These are phyloP conservation scores for Podospora australis DNA, from an alignment of 495 filamentous ascomycete genomes.

Conservation along the genomic window DNA sequence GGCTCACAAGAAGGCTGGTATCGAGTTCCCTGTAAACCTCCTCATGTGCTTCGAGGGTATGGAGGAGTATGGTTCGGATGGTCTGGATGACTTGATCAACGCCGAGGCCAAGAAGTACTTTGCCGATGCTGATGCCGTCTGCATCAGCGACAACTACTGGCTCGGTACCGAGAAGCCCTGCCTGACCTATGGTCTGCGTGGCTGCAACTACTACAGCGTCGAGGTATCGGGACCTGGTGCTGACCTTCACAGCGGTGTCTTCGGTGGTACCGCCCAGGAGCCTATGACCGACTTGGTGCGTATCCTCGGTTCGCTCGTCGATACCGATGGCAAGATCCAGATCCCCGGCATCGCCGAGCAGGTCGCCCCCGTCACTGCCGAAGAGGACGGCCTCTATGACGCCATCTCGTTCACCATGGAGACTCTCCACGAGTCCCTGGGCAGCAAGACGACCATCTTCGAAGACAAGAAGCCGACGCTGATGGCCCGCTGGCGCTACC, in stretches of 20 bases:
- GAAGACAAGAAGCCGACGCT: constrained; percentile 80
- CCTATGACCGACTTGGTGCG: constrained; percentile 94
- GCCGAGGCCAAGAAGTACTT: constrained; percentile 87
- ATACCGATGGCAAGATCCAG: constrained; percentile 80
- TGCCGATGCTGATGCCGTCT: constrained; percentile 89
- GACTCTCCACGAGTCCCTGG: constrained; percentile 83
- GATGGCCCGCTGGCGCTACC: constrained; percentile 93
- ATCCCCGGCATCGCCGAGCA: constrained; percentile 87
- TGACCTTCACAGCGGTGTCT: constrained; percentile 94
- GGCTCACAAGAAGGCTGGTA: constrained; percentile 86
- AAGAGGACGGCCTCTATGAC: constrained; percentile 79
- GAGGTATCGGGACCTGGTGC: constrained; percentile 82
- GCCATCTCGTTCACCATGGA: constrained; percentile 92
- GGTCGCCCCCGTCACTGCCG: constrained; percentile 77
- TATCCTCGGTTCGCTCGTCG: constrained; percentile 74
- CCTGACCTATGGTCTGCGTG: constrained; percentile 94
- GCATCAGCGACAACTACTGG: constrained; percentile 99
- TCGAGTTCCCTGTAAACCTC: constrained; percentile 95
- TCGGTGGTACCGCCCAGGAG: constrained; percentile 91
- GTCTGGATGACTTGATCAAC: constrained; percentile 88
- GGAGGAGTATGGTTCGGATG: constrained; percentile 98
- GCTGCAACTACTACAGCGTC: constrained; percentile 93
- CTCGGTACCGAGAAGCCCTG: constrained; percentile 97
- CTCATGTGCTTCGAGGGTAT: constrained; percentile 99
- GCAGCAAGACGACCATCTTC: constrained; percentile 77